These are phyloP conservation scores for Fomitopsis pinicola DNA, from an alignment of 1,284 basidiomycete species.

Conservation along the genomic window DNA sequence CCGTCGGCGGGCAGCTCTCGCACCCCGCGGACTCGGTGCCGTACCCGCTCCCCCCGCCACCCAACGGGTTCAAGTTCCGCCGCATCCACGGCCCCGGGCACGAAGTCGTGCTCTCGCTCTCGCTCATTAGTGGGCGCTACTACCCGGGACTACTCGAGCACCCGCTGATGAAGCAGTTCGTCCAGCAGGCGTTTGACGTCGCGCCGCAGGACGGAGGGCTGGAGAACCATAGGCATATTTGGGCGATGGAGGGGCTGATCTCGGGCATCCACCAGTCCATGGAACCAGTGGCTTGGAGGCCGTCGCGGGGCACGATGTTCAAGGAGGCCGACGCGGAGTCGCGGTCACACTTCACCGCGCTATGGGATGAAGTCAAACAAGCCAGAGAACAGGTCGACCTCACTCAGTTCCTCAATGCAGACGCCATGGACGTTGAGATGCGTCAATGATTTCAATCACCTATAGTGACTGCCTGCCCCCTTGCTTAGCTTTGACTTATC, in stretches of 20 bases:
- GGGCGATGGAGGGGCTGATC: slow-evolving; percentile 64
- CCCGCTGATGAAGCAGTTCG: slow-evolving; percentile 42
- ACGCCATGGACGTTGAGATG: slow-evolving; percentile 3
- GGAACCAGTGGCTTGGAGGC: slow-evolving; percentile 52
- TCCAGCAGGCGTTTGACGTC: slow-evolving; percentile 35
- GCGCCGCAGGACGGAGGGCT: slow-evolving; percentile 31
- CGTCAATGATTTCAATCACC: neutral
- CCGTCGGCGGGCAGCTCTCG: slow-evolving; percentile 32
- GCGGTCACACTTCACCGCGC: slow-evolving; percentile 17
- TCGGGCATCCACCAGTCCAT: slow-evolving; percentile 61
- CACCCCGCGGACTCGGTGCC: slow-evolving; percentile 32
- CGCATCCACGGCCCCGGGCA: slow-evolving; percentile 56
- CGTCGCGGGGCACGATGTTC: slow-evolving; percentile 49
- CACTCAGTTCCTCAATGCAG: neutral
- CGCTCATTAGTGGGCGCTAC: slow-evolving; percentile 68
- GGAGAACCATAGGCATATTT: slow-evolving; percentile 42
- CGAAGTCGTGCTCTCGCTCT: slow-evolving; percentile 62
- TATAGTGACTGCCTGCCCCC: neutral
- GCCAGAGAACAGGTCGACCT: neutral
- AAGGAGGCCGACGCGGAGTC: slow-evolving; percentile 52
- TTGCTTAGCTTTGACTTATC: neutral
- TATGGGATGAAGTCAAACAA: slow-evolving; percentile 14
- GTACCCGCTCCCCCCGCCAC: slow-evolving; percentile 55
- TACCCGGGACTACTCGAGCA: slow-evolving; percentile 65
- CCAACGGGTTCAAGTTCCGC: slow-evolving; percentile 63